Conservation (phyloP, 2,329 filamentous ascomycete genomes). For the Calonectria pauciramosa region DNA sequence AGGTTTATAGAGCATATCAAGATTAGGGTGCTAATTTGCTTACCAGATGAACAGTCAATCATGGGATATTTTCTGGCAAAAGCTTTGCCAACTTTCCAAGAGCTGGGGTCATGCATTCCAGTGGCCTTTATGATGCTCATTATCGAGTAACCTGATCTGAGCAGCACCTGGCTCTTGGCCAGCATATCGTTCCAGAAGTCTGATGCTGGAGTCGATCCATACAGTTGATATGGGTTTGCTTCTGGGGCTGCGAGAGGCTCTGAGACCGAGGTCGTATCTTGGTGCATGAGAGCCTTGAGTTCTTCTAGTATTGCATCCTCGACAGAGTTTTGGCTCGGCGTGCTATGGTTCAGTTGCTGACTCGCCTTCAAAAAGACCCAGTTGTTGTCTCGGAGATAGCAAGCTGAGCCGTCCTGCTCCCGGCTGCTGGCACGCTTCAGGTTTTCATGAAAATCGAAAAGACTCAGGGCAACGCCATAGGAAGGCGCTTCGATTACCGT, state of each 20-base stretch:
- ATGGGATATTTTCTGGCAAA: neutral
- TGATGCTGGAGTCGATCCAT: neutral
- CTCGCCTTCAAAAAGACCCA: neutral
- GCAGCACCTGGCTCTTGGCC: neutral
- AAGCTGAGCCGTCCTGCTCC: neutral
- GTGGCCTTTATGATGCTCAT: neutral
- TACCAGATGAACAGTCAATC: neutral
- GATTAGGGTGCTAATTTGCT: neutral
- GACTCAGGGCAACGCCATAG: neutral
- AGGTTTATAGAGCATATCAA: neutral
- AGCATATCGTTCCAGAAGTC: neutral
- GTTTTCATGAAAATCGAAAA: neutral
- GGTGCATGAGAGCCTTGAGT: neutral
- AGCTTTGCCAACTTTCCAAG: neutral
- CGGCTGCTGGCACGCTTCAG: too few species aligned
- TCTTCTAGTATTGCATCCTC: neutral
- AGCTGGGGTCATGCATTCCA: neutral
- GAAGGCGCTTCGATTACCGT: neutral
- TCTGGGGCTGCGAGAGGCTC: neutral
- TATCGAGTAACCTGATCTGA: neutral
- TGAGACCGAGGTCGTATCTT: neutral
- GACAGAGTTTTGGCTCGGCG: neutral
- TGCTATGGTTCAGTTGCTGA: neutral
- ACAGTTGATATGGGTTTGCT: neutral
- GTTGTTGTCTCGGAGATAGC: neutral